These are phyloP conservation scores for Athelia sp. DNA, from an alignment of 1,284 basidiomycete genomes.

Conservation along the genomic window DNA sequence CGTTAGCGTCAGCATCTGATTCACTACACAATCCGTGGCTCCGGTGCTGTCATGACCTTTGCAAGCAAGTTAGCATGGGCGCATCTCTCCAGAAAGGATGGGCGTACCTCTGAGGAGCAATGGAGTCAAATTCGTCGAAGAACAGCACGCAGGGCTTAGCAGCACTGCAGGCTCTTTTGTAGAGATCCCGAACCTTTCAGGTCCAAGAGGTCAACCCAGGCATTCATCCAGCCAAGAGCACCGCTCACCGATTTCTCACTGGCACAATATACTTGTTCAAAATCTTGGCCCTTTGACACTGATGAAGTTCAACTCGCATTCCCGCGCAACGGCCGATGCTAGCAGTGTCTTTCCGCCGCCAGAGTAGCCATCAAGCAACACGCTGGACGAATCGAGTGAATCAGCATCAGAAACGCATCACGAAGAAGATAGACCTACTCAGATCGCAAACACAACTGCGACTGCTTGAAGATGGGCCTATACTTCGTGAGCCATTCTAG, in stretches of 20 bases:
- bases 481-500: constrained; percentile 99
- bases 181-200: constrained; percentile 89
- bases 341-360: constrained; percentile 98
- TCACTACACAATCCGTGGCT: constrained; percentile 97
- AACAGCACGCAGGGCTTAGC: constrained; percentile 98
- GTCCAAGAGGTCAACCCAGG: background rate
- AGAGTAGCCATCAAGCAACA: constrained; percentile 93
- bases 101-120: constrained; percentile 86
- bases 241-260: constrained; percentile 83
- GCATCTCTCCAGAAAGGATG: too few relatives aligned
- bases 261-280: constrained; percentile 98
- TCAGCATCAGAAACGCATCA: background rate
- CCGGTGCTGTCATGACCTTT: constrained; percentile 99
- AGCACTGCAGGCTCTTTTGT: constrained; percentile 90
- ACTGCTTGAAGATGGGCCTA: constrained; percentile 90
- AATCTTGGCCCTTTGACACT: constrained; percentile 95
- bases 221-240: background rate
- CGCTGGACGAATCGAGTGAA: constrained; percentile 35
- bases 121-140: constrained; percentile 99
- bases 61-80: constrained; percentile 1
- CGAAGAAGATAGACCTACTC: too few relatives aligned
- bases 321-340: constrained; percentile 95
- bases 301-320: constrained; percentile 98
- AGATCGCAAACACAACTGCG: constrained; percentile 87
- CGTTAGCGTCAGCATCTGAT: constrained; percentile 96